Evolutionary conservation across 306 rosid genomes (phyloP).

Genomic region (Medicago ruthenica): DNA sequence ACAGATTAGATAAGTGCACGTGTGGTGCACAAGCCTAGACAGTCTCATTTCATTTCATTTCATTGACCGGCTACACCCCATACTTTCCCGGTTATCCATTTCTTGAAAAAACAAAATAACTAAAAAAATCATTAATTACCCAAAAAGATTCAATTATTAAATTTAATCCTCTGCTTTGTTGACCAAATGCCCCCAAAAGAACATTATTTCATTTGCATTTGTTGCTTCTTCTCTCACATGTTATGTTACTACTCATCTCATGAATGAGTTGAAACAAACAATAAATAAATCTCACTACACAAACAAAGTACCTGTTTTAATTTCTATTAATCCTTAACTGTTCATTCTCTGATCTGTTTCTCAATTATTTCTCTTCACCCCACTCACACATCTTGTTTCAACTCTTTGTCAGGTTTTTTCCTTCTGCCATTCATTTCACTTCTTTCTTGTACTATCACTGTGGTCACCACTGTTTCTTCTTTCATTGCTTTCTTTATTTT

Average conservation of each 20-base stretch:
- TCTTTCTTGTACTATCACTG: neutral
- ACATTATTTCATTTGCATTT: neutral
- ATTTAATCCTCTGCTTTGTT: conserved; percentile 32
- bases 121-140: neutral
- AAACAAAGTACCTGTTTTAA: conserved; percentile 6
- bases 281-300: neutral
- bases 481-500: conserved; percentile 25
- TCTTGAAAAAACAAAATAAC: neutral
- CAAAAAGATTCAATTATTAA: neutral
- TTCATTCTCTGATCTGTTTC: conserved; percentile 43
- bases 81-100: conserved; percentile 50
- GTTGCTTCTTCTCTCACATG: neutral
- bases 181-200: conserved; percentile 36
- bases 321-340: conserved; percentile 13
- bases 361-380: conserved; percentile 38
- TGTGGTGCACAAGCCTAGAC: conserved; percentile 64
- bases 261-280: too few species aligned
- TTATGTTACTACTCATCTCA: too few species aligned
- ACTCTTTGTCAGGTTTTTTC: conserved; percentile 34
- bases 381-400: conserved; percentile 43
- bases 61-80: conserved; percentile 57
- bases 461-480: conserved; percentile 47
- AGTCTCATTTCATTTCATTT: conserved; percentile 1
- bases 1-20: conserved; percentile 61
- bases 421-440: conserved; percentile 38